These are phyloP conservation scores for Russula virescens DNA, from an alignment of 768 basidiomycete genomes.

Conservation along the genomic window DNA sequence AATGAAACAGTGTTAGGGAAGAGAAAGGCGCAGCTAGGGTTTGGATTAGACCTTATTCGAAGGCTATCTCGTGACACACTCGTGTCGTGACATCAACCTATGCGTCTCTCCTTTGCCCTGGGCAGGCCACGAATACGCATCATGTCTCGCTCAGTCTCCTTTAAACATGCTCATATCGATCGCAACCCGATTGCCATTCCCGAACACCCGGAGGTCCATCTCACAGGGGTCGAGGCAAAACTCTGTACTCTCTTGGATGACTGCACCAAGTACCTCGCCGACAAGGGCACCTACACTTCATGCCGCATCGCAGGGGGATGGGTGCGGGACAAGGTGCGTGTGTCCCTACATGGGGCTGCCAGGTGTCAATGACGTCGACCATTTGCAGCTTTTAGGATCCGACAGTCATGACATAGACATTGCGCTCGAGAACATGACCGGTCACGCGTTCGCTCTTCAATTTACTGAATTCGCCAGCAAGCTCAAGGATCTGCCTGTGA, in stretches of 20 bases:
- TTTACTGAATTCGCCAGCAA: constrained; percentile 59
- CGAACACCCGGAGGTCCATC: constrained; percentile 38
- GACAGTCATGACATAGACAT: constrained; percentile 92
- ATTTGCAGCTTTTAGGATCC: constrained; percentile 62
- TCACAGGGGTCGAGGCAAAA: constrained; percentile 62
- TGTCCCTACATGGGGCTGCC: neutral
- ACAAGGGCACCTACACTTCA: constrained; percentile 48
- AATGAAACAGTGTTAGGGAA: too few relatives aligned
- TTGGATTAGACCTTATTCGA: too few relatives aligned
- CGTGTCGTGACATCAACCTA: constrained; percentile 2
- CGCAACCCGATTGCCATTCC: constrained; percentile 31
- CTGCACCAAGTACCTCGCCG: constrained; percentile 54
- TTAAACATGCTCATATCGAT: constrained; percentile 12
- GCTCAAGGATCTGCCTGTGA: constrained; percentile 46
- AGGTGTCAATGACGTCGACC: constrained; percentile 6
- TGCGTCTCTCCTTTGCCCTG: neutral
- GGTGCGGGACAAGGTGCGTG: constrained; percentile 92
- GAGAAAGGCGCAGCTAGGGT: too few relatives aligned
- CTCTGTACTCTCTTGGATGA: constrained; percentile 78
- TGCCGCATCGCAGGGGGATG: constrained; percentile 97
- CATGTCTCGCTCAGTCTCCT: constrained; percentile 29
- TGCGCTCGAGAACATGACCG: constrained; percentile 85
- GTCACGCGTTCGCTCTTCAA: constrained; percentile 77
- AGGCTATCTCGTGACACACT: too few relatives aligned
- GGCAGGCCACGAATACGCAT: constrained; percentile 3